Evolutionary conservation across 768 basidiomycete genomes (phyloP).

Genomic region (Mrakia hoshinonis): DNA sequence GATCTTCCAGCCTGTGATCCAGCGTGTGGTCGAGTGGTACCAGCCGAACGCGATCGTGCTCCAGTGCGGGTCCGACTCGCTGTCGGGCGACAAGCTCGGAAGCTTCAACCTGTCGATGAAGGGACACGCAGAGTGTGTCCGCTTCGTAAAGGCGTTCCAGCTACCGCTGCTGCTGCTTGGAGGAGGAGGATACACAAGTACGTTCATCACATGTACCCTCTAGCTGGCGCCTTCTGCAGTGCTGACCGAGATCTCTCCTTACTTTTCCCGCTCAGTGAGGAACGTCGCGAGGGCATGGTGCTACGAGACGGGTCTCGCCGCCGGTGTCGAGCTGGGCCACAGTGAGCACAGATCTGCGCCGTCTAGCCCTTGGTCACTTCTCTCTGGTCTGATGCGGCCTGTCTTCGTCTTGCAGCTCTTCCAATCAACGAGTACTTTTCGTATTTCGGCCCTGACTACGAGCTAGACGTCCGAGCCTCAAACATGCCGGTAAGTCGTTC

Average conservation of each 20-base stretch:
- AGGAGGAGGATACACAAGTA: slow-evolving; percentile 83
- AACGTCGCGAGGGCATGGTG: slow-evolving; percentile 97
- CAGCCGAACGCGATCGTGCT: slow-evolving; percentile 90
- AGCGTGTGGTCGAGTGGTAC: slow-evolving; percentile 86
- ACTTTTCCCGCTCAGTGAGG: slow-evolving; percentile 51
- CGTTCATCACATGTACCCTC: background rate
- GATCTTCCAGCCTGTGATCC: slow-evolving; percentile 92
- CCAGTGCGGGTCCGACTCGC: slow-evolving; percentile 94
- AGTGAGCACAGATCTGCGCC: slow-evolving; percentile 46
- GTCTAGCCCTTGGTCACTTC: background rate
- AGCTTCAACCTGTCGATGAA: slow-evolving; percentile 94
- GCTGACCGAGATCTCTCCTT: background rate
- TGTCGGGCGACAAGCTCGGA: slow-evolving; percentile 92
- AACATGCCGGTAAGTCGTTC: slow-evolving; percentile 60
- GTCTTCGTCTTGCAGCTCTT: slow-evolving; percentile 53
- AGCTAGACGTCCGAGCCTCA: slow-evolving; percentile 85
- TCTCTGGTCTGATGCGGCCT: background rate
- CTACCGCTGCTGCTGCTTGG: slow-evolving; percentile 88
- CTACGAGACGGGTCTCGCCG: slow-evolving; percentile 95
- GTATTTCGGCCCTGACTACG: slow-evolving; percentile 96
- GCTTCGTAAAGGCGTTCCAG: slow-evolving; percentile 92
- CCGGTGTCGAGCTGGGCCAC: slow-evolving; percentile 81
- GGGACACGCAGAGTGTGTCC: slow-evolving; percentile 94
- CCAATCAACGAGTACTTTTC: slow-evolving; percentile 99
- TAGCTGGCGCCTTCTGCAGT: background rate